Percentiles rank a stretch among this genome's conserved stretches.
phyloP scores from a whole-genome alignment of 208 protist species.

The Leishmania major region DNA sequence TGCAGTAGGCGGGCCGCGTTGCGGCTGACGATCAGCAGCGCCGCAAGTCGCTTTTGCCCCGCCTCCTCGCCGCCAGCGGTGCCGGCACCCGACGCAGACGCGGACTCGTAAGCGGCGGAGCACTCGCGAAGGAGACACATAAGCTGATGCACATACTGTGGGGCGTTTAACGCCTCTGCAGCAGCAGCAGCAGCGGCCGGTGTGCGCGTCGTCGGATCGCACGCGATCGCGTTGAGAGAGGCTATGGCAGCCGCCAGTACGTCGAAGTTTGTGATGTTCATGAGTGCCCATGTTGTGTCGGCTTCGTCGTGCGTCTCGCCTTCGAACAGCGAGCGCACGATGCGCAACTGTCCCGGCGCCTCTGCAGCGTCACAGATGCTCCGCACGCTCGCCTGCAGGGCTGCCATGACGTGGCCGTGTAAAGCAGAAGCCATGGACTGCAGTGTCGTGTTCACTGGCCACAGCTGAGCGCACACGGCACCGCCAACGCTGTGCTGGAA shows the following conservation, averaged over 20 bases:
- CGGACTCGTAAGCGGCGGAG: neutral
- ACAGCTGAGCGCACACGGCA: slow-evolving; percentile 28
- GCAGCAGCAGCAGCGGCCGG: neutral
- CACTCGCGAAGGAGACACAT: slow-evolving; percentile 14
- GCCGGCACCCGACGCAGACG: neutral
- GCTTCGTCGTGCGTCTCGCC: neutral
- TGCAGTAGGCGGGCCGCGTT: slow-evolving; percentile 66
- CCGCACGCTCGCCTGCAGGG: slow-evolving; percentile 11
- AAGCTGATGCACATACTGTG: slow-evolving; percentile 19
- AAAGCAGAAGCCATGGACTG: slow-evolving; percentile 23
- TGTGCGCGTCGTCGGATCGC: slow-evolving; percentile 1
- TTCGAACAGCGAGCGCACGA: neutral
- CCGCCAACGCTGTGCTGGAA: slow-evolving; percentile 62
- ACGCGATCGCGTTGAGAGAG: slow-evolving; percentile 21
- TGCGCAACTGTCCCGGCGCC: neutral
- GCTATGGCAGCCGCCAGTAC: slow-evolving; percentile 17
- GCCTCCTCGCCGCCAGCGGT: neutral
- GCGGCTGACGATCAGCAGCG: slow-evolving; percentile 48
- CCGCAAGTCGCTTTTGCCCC: slow-evolving; percentile 28
- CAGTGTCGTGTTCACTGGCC: slow-evolving; percentile 23
- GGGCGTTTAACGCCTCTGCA: slow-evolving; percentile 13
- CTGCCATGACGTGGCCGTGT: slow-evolving; percentile 20
- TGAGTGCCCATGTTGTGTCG: slow-evolving; percentile 10
- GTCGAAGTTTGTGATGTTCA: slow-evolving; percentile 24
- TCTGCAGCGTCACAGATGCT: neutral